Percentiles rank a stretch among this genome's conserved stretches.
Conservation (phyloP, 495 filamentous ascomycete species). For the Annulohypoxylon nitens region DNA sequence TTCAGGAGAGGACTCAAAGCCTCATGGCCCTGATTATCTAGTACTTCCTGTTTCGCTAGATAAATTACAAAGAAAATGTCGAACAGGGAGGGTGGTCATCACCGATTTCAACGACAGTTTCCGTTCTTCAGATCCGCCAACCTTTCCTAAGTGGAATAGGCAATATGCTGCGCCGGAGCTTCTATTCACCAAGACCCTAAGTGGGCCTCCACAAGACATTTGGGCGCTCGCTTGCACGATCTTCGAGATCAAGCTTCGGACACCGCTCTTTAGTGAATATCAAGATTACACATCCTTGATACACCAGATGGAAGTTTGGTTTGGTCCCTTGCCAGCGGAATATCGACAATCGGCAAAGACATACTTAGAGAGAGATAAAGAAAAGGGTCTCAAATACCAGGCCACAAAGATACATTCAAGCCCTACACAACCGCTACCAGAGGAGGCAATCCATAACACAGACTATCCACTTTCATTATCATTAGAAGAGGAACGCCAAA, state of each 20-base stretch:
- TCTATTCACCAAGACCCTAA: conserved; percentile 28
- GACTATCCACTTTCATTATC: too few species aligned
- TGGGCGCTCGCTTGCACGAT: conserved; percentile 48
- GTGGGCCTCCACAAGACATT: conserved; percentile 43
- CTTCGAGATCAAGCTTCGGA: conserved; percentile 20
- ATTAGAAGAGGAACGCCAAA: conserved; percentile 13
- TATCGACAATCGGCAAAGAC: conserved; percentile 26
- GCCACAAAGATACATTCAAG: too few species aligned
- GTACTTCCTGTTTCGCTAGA: too few species aligned
- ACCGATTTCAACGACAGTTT: conserved; percentile 48
- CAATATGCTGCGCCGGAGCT: conserved; percentile 45
- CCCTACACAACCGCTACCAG: too few species aligned
- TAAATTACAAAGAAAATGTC: too few species aligned
- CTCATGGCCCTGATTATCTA: too few species aligned
- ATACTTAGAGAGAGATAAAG: neutral
- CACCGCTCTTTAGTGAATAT: conserved; percentile 27
- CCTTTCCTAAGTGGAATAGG: conserved; percentile 19
- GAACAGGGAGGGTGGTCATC: conserved; percentile 40
- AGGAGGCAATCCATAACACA: too few species aligned
- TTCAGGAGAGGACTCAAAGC: too few species aligned
- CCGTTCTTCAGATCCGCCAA: neutral
- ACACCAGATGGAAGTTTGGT: conserved; percentile 34
- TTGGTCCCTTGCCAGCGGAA: conserved; percentile 43
- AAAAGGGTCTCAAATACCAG: too few species aligned
- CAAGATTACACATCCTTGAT: conserved; percentile 18